These are phyloP conservation scores for Perkinsela sp. DNA, from an alignment of 208 protist species.

Conservation along the genomic window DNA sequence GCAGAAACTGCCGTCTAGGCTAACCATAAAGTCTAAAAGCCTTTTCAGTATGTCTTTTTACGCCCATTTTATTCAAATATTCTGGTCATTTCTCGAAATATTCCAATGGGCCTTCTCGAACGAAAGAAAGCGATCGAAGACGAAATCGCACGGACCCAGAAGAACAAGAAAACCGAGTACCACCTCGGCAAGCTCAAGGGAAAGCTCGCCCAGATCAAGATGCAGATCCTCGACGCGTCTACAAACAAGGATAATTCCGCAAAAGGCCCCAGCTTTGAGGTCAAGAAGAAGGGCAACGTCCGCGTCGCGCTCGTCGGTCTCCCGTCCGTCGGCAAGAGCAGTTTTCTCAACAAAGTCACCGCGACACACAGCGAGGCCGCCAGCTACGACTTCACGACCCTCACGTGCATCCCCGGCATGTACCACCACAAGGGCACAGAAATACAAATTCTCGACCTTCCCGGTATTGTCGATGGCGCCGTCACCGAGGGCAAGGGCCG, in stretches of 20 bases:
- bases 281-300: slow-evolving; percentile 73
- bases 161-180: slow-evolving; percentile 93
- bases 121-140: slow-evolving; percentile 88
- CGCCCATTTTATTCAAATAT: too few species aligned
- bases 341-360: slow-evolving; percentile 84
- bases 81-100: too few species aligned
- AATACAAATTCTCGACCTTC: slow-evolving; percentile 92
- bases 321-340: slow-evolving; percentile 89
- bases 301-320: slow-evolving; percentile 67
- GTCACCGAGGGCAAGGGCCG: slow-evolving; percentile 71
- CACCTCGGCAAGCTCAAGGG: slow-evolving; percentile 83
- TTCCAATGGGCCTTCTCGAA: slow-evolving; percentile 86
- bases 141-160: slow-evolving; percentile 86
- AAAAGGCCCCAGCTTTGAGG: slow-evolving; percentile 71
- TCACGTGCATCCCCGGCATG: slow-evolving; percentile 93
- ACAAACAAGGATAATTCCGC: slow-evolving; percentile 15
- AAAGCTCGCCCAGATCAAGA: slow-evolving; percentile 75
- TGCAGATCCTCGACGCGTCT: slow-evolving; percentile 50
- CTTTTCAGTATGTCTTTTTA: too few species aligned
- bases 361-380: slow-evolving; percentile 76
- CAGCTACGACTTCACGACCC: slow-evolving; percentile 93
- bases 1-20: too few species aligned
- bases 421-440: slow-evolving; percentile 76
- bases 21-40: too few species aligned
- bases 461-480: slow-evolving; percentile 94